Base-by-base conservation (phyloP, 1,139 yeast genomes). In the Debaryomyces udenii region DNA sequence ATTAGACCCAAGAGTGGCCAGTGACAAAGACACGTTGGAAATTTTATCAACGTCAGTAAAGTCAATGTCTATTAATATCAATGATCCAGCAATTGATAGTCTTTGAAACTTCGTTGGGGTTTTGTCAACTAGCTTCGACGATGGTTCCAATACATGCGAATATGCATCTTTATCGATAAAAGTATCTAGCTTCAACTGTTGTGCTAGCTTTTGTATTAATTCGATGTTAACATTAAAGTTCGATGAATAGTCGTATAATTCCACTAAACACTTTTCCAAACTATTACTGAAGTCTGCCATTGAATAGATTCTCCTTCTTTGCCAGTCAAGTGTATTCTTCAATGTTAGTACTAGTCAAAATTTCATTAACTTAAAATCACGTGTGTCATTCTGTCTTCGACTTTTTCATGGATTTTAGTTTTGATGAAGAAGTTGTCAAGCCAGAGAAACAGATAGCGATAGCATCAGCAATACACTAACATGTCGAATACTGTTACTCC, bases 81-180 rank as follows among this genome's bases (percentile, higher is more conserved):
- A 56, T 2, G 74, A 63, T 3, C 77, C 77, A 1, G 77, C 78
- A 29, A 73, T 71, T 7, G 76, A 64, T 38, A 73, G 56, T 41
- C 76, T 54, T 40, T 62, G 59, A 14, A 35, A 40, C 17, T 35
- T 36, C 13, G n/a, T 30, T 6, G n/a, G n/a, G 14, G 56, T 48
- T 33, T 50, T 53, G 17, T 59, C 56, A 2, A 17, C 31, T 2
- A 42, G 39, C 31, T 40, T 45, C 22, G 36, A 16, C 16, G 43
- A 35, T 3, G 57, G 51, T 18, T 49, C 56, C 26, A 50, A 49
- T 6, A 56, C 54, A 44, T 56, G 62, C 5, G 70, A 51, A 47
- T 62, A 63, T 2, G 66, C 69, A 44, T 66, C 63, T 14, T 61
- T 61, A 48, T 73, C 78, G 38, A 70, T 59, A 44, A 70, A 73